These are phyloP conservation scores for Corylus heterophylla DNA, from an alignment of 306 rosid genomes.

Conservation along the genomic window DNA sequence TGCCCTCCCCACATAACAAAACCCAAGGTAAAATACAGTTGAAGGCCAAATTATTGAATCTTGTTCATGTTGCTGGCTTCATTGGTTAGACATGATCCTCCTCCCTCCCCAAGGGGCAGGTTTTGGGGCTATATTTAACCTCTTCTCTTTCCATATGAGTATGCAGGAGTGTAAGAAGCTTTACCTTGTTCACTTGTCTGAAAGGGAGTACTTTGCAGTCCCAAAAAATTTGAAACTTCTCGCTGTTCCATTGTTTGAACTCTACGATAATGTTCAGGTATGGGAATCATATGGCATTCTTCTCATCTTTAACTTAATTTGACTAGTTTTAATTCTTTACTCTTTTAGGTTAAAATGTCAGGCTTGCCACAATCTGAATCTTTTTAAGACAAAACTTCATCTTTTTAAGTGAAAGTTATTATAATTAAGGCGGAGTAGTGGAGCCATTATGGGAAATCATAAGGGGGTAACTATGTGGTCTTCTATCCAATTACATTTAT, in stretches of 20 bases:
- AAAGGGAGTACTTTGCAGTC: slow-evolving; percentile 95
- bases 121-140: background rate
- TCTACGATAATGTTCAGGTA: slow-evolving; percentile 99
- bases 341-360: background rate
- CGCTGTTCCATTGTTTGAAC: slow-evolving; percentile 98
- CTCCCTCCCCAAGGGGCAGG: background rate
- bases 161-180: slow-evolving; percentile 94
- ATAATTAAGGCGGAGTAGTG: background rate
- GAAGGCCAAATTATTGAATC: background rate
- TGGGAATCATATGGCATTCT: slow-evolving; percentile 1
- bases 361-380: background rate
- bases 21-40: slow-evolving; percentile 67
- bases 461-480: background rate
- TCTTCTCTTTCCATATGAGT: background rate
- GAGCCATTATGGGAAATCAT: background rate
- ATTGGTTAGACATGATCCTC: background rate
- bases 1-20: slow-evolving; percentile 99
- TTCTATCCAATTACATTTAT: background rate
- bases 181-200: slow-evolving; percentile 92
- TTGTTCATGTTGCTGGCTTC: slow-evolving; percentile 12
- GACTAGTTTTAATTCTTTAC: background rate
- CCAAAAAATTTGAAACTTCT: slow-evolving; percentile 95
- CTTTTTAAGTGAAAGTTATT: background rate
- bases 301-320: slow-evolving; percentile 10
- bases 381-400: background rate